Base-by-base conservation (phyloP, 2,329 filamentous ascomycete genomes). In the Setomelanomma holmii region DNA sequence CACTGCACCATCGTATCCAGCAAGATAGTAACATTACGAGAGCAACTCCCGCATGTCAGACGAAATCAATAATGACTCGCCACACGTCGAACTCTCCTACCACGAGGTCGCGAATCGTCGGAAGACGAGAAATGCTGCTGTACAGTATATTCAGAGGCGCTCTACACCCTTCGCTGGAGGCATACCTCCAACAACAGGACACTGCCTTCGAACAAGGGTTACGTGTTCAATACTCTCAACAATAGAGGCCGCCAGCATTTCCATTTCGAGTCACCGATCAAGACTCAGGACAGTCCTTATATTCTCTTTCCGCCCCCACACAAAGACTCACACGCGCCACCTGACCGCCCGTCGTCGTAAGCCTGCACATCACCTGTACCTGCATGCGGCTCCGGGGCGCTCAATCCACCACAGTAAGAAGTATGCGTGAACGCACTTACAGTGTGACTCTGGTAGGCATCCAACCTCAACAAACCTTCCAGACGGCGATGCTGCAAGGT, bases 401-500 rank as follows among this genome's bases (percentile, higher is more conserved):
- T 7, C 34, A 36, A 36, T 36, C 12, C 34, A 36, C 34, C 34
- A 7, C 14, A 16, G 11, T 36, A 30, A 14, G 34, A 7, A 16
- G n/a, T 7, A 14, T 4, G 34, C 34, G 34, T 17, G 10, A 36
- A 16, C 34, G n/a, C 36, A 40, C 10, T 33, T 30, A 6, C 27
- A 6, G 14, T n/a, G n/a, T n/a, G n/a, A n/a, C n/a, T n/a, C n/a
- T n/a, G n/a, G 22, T 41, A 47, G 45, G 36, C 45, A 47, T 14
- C 39, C 12, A 41, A 21, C 27, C 39, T 20, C 39, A 41, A 40
- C 36, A 40, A 20, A 19, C 36, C 43, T n/a, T 34, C n/a, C n/a
- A 16, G n/a, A 39, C 43, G 34, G 34, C 36, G 45, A 40, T 35
- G 36, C 36, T 47, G 45, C 21, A 22, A 47, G 45, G 45, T 47